Evolutionary conservation across 2,329 filamentous ascomycete genomes (phyloP).

Genomic region (Neophaeococcomyces aloes): DNA sequence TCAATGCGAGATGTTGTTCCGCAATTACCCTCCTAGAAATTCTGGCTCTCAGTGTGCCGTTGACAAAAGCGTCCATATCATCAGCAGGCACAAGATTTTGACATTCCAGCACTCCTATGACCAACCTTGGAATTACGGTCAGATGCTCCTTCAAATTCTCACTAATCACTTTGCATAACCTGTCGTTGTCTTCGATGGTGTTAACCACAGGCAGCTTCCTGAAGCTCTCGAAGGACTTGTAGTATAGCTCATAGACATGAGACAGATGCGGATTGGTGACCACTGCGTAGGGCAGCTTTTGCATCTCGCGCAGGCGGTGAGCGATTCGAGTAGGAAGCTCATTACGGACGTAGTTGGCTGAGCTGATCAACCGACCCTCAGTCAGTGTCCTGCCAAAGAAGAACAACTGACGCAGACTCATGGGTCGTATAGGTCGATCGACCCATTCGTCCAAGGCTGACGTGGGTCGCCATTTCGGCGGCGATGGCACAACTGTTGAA

Average conservation of each 20-base stretch:
- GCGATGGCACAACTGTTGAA: conserved; percentile 21
- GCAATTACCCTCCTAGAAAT: conserved; percentile 95
- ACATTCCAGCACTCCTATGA: conserved; percentile 89
- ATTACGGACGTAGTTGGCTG: conserved; percentile 92
- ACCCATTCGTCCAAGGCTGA: conserved; percentile 67
- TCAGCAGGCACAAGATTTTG: conserved; percentile 68
- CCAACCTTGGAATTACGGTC: conserved; percentile 84
- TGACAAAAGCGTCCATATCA: conserved; percentile 89
- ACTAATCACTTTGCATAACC: conserved; percentile 68
- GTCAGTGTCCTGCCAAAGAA: conserved; percentile 93
- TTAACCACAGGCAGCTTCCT: conserved; percentile 75
- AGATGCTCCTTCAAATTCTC: conserved; percentile 77
- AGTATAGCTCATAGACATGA: conserved; percentile 93
- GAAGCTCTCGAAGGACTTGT: conserved; percentile 87
- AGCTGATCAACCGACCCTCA: conserved; percentile 78
- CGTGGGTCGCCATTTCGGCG: conserved; percentile 49
- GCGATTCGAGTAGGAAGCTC: conserved; percentile 88
- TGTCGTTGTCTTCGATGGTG: conserved; percentile 79
- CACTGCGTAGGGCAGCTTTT: conserved; percentile 88
- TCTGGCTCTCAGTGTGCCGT: conserved; percentile 76
- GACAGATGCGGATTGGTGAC: conserved; percentile 91
- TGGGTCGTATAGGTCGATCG: conserved; percentile 81
- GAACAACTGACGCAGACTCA: conserved; percentile 89
- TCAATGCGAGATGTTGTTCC: conserved; percentile 90
- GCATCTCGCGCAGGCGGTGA: conserved; percentile 93